These are phyloP conservation scores for Lobosporangium transversale DNA, from an alignment of 192 early-diverging fungal genomes.

Conservation along the genomic window DNA sequence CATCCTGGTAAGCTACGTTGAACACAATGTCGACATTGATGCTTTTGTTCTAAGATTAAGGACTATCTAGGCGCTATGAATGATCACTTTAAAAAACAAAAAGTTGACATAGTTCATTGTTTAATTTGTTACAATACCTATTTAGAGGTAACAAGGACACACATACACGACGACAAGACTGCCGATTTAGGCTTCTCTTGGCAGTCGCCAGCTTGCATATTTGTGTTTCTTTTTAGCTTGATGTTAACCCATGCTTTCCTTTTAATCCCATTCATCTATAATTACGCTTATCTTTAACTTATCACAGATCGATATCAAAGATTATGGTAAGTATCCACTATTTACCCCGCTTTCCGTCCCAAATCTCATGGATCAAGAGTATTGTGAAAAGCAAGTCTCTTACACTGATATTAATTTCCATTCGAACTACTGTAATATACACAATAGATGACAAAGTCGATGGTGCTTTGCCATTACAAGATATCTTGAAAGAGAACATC, in stretches of 20 bases:
- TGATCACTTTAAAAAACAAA: too few relatives aligned
- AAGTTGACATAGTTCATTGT: too few relatives aligned
- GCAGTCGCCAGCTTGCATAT: too few relatives aligned
- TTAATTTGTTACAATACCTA: too few relatives aligned
- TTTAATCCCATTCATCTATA: background rate
- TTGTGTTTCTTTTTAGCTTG: background rate
- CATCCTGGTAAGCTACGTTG: constrained; percentile 55
- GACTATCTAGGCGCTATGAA: too few relatives aligned
- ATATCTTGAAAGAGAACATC: constrained; percentile 66
- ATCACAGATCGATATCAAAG: constrained; percentile 68
- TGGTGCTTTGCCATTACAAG: constrained; percentile 71
- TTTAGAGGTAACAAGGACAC: too few relatives aligned
- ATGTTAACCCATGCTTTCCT: background rate
- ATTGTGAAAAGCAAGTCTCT: too few relatives aligned
- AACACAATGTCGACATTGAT: too few relatives aligned
- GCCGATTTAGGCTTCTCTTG: too few relatives aligned
- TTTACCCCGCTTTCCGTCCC: background rate
- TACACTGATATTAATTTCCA: background rate
- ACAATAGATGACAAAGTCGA: constrained; percentile 69
- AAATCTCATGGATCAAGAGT: too few relatives aligned
- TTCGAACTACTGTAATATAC: background rate
- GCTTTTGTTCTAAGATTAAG: too few relatives aligned
- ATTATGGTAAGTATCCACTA: constrained; percentile 59
- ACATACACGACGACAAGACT: too few relatives aligned
- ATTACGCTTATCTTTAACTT: background rate